Conservation (phyloP, 805 yeast genomes). For the Wickerhamiella australiensis region DNA sequence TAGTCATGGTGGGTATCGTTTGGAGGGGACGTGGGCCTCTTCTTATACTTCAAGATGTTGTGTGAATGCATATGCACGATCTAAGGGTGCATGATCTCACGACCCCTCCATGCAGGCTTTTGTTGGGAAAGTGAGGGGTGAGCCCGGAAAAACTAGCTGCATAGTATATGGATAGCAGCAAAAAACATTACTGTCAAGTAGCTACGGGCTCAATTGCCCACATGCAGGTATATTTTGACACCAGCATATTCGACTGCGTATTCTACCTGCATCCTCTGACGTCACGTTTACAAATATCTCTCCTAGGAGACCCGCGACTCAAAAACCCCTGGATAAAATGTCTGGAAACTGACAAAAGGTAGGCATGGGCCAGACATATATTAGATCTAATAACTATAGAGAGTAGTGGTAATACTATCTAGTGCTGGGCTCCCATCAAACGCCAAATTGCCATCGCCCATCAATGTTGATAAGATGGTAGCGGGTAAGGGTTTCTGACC, state of each 20-base stretch:
- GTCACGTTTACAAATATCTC: not conserved
- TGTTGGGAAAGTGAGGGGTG: constrained; percentile 6
- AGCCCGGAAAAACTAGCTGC: not conserved
- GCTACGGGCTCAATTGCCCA: not conserved
- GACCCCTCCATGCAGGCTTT: not conserved
- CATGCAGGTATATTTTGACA: not conserved
- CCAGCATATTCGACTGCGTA: not conserved
- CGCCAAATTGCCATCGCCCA: not conserved
- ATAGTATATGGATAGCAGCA: not conserved
- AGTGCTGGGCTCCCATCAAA: too few relatives aligned
- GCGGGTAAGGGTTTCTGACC: not conserved
- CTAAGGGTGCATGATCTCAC: not conserved
- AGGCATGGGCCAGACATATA: too few relatives aligned
- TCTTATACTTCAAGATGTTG: constrained; percentile 1
- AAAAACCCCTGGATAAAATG: too few relatives aligned
- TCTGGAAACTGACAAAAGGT: too few relatives aligned
- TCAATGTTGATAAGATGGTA: not conserved
- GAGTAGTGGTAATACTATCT: too few relatives aligned
- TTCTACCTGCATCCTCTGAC: not conserved
- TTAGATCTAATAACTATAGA: too few relatives aligned
- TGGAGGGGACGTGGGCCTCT: not conserved
- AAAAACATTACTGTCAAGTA: not conserved
- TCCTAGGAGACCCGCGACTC: not conserved
- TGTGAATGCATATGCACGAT: constrained; percentile 10
- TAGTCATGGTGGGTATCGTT: not conserved